Evolutionary conservation across 2,329 filamentous ascomycete species (phyloP), one percentile per base, ranked within the genome.

Genomic region (Fusarium mundagurra): DNA sequence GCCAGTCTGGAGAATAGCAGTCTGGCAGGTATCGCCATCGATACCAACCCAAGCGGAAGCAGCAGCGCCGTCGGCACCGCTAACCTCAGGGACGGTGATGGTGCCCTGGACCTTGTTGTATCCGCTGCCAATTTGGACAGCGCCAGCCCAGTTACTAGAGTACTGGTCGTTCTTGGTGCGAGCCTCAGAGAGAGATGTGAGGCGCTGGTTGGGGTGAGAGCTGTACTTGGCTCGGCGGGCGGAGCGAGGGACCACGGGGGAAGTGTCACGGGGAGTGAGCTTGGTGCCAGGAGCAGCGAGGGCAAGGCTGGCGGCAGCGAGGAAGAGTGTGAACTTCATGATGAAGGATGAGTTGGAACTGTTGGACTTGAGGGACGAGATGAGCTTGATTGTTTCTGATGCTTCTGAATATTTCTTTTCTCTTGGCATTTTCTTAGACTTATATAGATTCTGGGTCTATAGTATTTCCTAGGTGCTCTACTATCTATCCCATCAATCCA

Each of bases 1-100:
- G 34, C 85, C 85, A 8, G 84, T 83, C 73, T 86, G 85, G 0
- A 86, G 79, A 33, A 85, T 83, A 14, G 83, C 83, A 14, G 67
- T 75, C 27, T 71, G 75, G 76, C 83, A 85, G 1, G 83, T 84
- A 64, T 85, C 82, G n/a, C 85, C 85, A 41, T 87, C 85, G 55
- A 87, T 86, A 20, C 85, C 85, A 17, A 87, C 85, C 85, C 85
- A 86, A 0, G 64, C 64, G 10, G 64, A 67, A 7, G 64, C 64
- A 50, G 64, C 64, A 38, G 64, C 50, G 13, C 64, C 64, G 4
- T 41, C 8, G 4, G 36, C 47, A 27, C 64, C 64, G 22, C 64
- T 67, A 20, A 58, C 64, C 13, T 36, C 33, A 7, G 64, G 64
- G 11, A 67, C 64, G 13, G 64, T 67, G 38, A 67, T 67, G 11